These are phyloP conservation scores for Paramecium tetraurelia DNA, from an alignment of 73 alveolate species.

Conservation along the genomic window DNA sequence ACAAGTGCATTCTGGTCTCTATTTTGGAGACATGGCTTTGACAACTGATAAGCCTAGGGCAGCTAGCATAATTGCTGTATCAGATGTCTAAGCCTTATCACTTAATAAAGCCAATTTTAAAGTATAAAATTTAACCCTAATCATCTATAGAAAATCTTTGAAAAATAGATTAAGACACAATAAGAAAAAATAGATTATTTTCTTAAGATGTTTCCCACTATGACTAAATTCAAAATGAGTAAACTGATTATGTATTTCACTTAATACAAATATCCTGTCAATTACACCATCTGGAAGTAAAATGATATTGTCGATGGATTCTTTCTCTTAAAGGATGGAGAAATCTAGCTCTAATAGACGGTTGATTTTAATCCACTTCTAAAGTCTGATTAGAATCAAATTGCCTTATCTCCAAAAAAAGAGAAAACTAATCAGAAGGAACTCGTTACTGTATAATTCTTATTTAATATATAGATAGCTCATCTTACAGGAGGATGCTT, in stretches of 20 bases:
- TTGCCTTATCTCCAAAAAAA: not conserved
- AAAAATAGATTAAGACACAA: not conserved
- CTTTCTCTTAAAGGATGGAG: not conserved
- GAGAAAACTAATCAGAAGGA: not conserved
- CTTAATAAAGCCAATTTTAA: constrained; percentile 17
- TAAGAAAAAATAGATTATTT: constrained; percentile 28
- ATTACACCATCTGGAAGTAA: constrained; percentile 4
- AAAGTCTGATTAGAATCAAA: not conserved
- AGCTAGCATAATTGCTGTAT: constrained; percentile 42
- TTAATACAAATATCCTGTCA: not conserved
- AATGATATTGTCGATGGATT: not conserved
- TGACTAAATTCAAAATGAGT: constrained; percentile 39
- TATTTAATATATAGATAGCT: not conserved
- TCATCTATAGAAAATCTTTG: not conserved
- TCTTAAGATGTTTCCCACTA: not conserved
- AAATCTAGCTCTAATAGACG: not conserved
- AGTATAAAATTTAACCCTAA: not conserved
- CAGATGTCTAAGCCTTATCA: constrained; percentile 33
- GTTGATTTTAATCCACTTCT: not conserved
- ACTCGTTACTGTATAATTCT: not conserved
- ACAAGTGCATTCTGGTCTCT: constrained; percentile 1
- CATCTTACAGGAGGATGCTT: constrained; percentile 43
- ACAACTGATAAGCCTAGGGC: constrained; percentile 58
- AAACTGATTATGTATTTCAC: not conserved
- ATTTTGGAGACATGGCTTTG: constrained; percentile 63